Evolutionary conservation across 257 asterid species (phyloP), one percentile per base, ranked within the genome.

Genomic region (Jacaranda copaia): DNA sequence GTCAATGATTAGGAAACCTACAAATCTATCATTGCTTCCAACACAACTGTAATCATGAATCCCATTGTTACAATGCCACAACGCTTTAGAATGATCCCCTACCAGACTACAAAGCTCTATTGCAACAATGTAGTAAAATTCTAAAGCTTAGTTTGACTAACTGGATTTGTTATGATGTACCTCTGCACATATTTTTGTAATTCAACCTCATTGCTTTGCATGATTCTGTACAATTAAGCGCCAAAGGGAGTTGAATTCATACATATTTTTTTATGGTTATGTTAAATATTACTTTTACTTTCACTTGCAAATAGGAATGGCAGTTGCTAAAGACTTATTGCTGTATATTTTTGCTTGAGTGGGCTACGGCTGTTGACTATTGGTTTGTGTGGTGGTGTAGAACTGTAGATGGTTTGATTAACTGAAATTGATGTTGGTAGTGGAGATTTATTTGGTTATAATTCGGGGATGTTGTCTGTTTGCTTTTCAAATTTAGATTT

Each of bases 401-500:
- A 61, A 35, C 10, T 74, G 32, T 55, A 43, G 38, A 61, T 59
- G 58, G 36, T 62, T 45, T 52, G 53, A 3, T 57, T 40, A 12
- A 12, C 8, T 15, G 19, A 18, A 61, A 25, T 35, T 62, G 62
- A 39, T 25, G 32, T 25, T 25, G 32, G 32, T 35, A 39, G 18
- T 63, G 42, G 40, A 57, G 53, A 35, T 62, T 46, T 12, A 38
- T 66, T 76, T 76, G 46, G 40, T 55, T 76, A 39, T 42, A 19
- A 7, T 65, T 35, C 66, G 45, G 70, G 73, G 40, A 38, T 69
- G 58, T 5, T 42, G 4, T 20, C 70, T 46, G 55, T 32, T 69
- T 51, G 53, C 4, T 77, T 16, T 51, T n/a, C 9, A 15, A 46
- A 64, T 66, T 40, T 53, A 35, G 38, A 18, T 36, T 35, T 65